Base-by-base conservation (phyloP, 139 green algal species). In the Mychonastes homosphaera region DNA sequence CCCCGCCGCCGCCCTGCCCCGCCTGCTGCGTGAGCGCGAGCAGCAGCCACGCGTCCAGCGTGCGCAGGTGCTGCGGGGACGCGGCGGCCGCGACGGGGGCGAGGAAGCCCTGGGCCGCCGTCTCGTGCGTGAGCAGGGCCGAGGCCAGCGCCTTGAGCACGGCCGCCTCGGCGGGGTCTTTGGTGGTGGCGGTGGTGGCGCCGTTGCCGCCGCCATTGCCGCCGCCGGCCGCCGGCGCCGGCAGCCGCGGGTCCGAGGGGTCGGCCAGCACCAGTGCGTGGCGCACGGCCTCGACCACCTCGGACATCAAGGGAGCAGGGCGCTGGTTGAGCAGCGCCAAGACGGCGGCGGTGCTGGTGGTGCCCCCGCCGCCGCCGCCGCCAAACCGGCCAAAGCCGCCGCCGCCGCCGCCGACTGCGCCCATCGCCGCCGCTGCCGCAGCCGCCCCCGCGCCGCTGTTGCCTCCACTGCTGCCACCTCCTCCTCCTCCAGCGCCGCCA, bases 171-270 rank as follows among this genome's bases (percentile, higher is more conserved):
- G 45, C 33, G 24, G 34, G 48, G 49, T 23, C 47, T n/a, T n/a
- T n/a, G n/a, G n/a, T n/a, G n/a, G n/a, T n/a, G n/a, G n/a, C n/a
- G n/a, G n/a, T n/a, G n/a, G n/a, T n/a, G n/a, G n/a, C n/a, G n/a
- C n/a, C n/a, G n/a, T n/a, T n/a, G n/a, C n/a, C n/a, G n/a, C n/a
- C n/a, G n/a, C n/a, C n/a, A n/a, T n/a, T n/a, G n/a, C 36, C 36
- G 36, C 13, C 36, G 12, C 36, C 36, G 6, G 15, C 15, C 15
- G 54, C 57, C 21, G 4, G 28, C 53, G 50, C 64, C 35, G 47
- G 34, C 35, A 66, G 28, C 15, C 67, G 62, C 21, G 67, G 67
- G 49, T 74, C 67, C 19, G 7, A 23, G 3, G 49, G 61, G n/a
- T 48, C 55, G 8, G 52, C 44, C 21, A 69, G 56, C 18, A 43